These are phyloP conservation scores for Xanthoconium purpureum DNA, from an alignment of 768 basidiomycete genomes.

Conservation along the genomic window DNA sequence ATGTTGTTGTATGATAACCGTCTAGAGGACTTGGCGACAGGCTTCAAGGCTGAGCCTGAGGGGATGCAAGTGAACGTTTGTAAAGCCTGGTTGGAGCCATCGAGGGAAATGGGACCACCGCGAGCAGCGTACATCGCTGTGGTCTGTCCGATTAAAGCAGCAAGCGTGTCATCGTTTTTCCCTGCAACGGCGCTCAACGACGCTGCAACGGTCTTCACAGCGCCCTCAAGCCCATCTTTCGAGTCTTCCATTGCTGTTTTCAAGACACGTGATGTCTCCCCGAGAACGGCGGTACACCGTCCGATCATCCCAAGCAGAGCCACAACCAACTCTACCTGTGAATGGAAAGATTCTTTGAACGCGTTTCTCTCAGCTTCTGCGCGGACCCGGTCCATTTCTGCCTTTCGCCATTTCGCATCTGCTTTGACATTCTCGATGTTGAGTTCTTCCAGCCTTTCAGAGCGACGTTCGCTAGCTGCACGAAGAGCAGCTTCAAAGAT, in stretches of 20 bases:
- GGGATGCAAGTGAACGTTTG: conserved; percentile 42
- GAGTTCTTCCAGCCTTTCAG: conserved; percentile 73
- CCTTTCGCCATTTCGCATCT: conserved; percentile 60
- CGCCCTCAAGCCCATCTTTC: conserved; percentile 36
- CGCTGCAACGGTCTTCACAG: conserved; percentile 47
- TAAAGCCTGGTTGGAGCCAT: conserved; percentile 46
- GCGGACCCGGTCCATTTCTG: conserved; percentile 68
- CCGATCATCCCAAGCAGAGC: conserved; percentile 79
- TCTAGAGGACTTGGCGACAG: conserved; percentile 40
- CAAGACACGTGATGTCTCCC: conserved; percentile 50
- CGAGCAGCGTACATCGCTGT: conserved; percentile 55
- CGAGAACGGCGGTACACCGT: conserved; percentile 69
- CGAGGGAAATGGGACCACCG: conserved; percentile 35
- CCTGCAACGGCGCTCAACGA: conserved; percentile 55
- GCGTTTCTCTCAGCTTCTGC: conserved; percentile 65
- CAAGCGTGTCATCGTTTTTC: conserved; percentile 69
- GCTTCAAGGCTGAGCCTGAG: conserved; percentile 50
- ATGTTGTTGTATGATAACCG: conserved; percentile 40
- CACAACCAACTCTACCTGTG: conserved; percentile 66
- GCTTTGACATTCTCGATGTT: conserved; percentile 68
- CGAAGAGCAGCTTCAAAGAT: conserved; percentile 86
- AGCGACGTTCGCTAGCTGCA: conserved; percentile 76
- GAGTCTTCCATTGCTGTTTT: conserved; percentile 37
- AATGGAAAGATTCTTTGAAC: conserved; percentile 56
- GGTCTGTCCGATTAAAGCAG: conserved; percentile 62